Evolutionary conservation across 2,329 filamentous ascomycete species (phyloP).

Genomic region (Boeremia exigua): DNA sequence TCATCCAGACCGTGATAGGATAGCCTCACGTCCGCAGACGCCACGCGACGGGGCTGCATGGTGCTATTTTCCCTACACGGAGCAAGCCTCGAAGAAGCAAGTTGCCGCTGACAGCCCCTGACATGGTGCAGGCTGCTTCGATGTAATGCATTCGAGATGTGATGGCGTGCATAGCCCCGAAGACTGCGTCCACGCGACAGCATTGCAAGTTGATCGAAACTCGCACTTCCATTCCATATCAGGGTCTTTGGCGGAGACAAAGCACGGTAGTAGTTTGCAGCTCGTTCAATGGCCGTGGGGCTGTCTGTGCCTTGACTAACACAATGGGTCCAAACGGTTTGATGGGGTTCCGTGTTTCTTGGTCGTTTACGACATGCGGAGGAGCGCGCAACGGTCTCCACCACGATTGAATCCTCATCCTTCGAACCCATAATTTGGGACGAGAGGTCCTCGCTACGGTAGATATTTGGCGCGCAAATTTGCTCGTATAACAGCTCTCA

Average conservation of each 20-base stretch:
- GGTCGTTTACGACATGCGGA: conserved; percentile 1
- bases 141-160: conserved; percentile 3
- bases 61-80: not conserved
- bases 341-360: not conserved
- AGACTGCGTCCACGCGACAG: too few relatives aligned
- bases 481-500: conserved; percentile 5
- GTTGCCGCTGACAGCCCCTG: conserved; percentile 14
- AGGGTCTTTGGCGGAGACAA: not conserved
- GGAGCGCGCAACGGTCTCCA: conserved; percentile 9
- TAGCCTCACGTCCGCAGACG: not conserved
- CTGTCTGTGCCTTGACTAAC: not conserved
- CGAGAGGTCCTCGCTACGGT: conserved; percentile 1
- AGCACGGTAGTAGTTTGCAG: not conserved
- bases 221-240: not conserved
- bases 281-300: not conserved
- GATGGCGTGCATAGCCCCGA: conserved; percentile 4
- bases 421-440: not conserved
- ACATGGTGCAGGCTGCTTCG: conserved; percentile 6
- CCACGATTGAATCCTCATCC: conserved; percentile 1
- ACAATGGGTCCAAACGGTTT: not conserved
- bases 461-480: conserved; percentile 11
- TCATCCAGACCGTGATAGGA: not conserved
- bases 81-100: conserved; percentile 2
- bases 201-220: too few relatives aligned
- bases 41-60: conserved; percentile 9